Base-by-base conservation (phyloP, 441 rosid species). In the Dalechampia spathulata region DNA sequence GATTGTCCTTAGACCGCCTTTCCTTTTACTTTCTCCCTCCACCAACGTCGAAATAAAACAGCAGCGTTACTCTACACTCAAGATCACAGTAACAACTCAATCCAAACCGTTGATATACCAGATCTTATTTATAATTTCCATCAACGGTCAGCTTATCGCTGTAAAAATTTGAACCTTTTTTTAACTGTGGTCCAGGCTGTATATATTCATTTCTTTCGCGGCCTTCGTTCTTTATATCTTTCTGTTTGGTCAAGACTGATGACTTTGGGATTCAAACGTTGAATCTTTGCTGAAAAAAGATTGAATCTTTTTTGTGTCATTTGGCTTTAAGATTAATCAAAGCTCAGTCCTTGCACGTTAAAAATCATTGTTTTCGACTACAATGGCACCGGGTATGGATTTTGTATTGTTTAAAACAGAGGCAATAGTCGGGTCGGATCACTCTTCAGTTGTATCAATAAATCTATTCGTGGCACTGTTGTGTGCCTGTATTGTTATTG, bases 381-480 rank as follows among this genome's bases (percentile, higher is more conserved):
- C 64, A 15, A 88, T 88, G 94, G 79, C 63, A 58, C 23, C 75
- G 0, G 72, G 72, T 47, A 9, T 70, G 11, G 65, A 54, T 27
- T 66, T 80, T 27, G 45, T 78, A 54, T 36, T 77, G 64, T 66
- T 50, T 7, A 74, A 69, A 42, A 30, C 81, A 57, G 71, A 60
- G 55, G 17, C 67, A 34, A 15, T 77, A 19, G 20, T 74, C 0
- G 62, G 69, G 17, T 86, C 96, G 0, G 93, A 83, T 76, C 93
- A 91, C 22, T 65, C 71, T 21, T 91, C 96, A 14, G 82, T 91
- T 10, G 96, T 85, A 53, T 82, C 96, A 2, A 79, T 87, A 80
- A 91, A 86, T 79, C 76, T 91, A 48, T 91, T 86, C 55, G 98
- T 91, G 19, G 95, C 93, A 10, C 82, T 91, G 55, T 83, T 91